Evolutionary conservation across 192 early-diverging fungal genomes (phyloP), one percentile per base, ranked within the genome.

Genomic region (Hyaloraphidium curvatum): DNA sequence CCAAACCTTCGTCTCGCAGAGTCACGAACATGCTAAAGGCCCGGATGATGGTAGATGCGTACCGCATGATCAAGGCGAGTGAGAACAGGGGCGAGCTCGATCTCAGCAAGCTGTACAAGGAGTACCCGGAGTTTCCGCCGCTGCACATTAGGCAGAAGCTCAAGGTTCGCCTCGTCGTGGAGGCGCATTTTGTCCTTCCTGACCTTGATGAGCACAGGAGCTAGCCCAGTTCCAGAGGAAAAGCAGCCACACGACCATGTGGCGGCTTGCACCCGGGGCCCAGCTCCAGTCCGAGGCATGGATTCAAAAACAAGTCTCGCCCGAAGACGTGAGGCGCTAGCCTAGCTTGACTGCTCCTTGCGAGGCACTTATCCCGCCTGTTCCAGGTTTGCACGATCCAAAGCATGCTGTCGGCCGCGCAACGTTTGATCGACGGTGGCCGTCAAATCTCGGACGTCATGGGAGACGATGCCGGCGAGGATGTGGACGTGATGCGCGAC

Each of bases 181-280:
- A n/a, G n/a, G n/a, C n/a, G n/a, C n/a, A n/a, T n/a, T n/a, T n/a
- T n/a, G n/a, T n/a, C n/a, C n/a, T 33, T 19, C 31, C 14, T 14
- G n/a, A 9, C 33, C 14, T n/a, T n/a, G n/a, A 29, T 54, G 3
- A 40, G 5, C 39, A 0, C 23, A 65, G 75, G 94, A 97, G 67
- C 91, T 97, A 70, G 78, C 85, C 28, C 89, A 95, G 67, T 91
- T 87, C 55, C 83, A 84, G 60, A 81, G 84, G 40, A 89, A 89
- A 61, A 72, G 77, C 9, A 74, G 82, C 43, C 81, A 83, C 33
- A 83, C 82, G 31, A 89, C 89, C 16, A 89, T 80, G 61, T 97
- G 91, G 91, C 82, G 84, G 55, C 64, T 85, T 26, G 91, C 93
- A 61, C 69, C 68, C 28, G 72, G 62, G 17, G 67, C 75, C 13